Evolutionary conservation across 2,329 filamentous ascomycete species (phyloP).

Genomic region (Diaporthe sp.): DNA sequence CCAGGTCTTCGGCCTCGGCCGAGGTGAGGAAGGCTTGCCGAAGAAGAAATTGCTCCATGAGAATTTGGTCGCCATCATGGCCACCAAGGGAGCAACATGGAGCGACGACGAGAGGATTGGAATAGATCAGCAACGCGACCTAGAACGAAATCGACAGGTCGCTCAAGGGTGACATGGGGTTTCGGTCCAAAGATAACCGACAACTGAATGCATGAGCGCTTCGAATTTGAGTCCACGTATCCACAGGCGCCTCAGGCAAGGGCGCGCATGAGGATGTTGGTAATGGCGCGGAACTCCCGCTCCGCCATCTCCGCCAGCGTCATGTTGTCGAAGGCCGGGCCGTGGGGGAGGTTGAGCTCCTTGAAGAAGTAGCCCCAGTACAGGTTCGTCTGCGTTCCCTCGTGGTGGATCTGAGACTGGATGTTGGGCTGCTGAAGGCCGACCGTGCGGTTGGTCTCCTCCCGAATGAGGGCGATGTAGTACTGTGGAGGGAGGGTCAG

Average conservation of each 20-base stretch:
- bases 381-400: conserved; percentile 50
- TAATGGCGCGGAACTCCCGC: conserved; percentile 62
- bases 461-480: conserved; percentile 68
- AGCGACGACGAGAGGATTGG: background rate
- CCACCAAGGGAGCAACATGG: background rate
- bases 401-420: conserved; percentile 53
- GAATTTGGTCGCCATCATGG: background rate
- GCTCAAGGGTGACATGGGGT: too few relatives aligned
- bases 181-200: background rate
- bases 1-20: conserved; percentile 2
- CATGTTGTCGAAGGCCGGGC: conserved; percentile 59
- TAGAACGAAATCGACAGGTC: conserved; percentile 15
- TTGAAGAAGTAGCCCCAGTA: conserved; percentile 68
- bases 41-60: background rate
- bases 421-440: conserved; percentile 55
- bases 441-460: conserved; percentile 60
- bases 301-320: conserved; percentile 60
- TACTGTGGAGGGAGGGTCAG: conserved; percentile 55
- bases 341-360: conserved; percentile 57
- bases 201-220: background rate
- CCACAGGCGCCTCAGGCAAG: conserved; percentile 41
- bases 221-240: background rate
- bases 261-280: conserved; percentile 61
- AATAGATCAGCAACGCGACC: background rate
- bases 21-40: background rate